phyloP scores from a whole-genome alignment of 2,329 filamentous ascomycete genomes.

The Fusarium compactum region DNA sequence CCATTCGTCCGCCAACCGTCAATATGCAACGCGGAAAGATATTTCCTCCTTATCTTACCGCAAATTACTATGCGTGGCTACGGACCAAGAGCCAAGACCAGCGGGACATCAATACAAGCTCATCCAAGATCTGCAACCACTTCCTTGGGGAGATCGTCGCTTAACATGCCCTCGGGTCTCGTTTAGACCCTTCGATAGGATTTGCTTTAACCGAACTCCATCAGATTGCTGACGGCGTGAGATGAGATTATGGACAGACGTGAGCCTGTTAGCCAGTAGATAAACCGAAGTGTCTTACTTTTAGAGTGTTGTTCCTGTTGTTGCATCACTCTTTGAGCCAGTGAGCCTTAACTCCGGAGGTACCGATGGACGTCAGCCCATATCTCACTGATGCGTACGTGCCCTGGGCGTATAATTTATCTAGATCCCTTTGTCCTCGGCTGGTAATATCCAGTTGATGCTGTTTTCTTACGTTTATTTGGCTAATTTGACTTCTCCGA shows the following conservation, averaged over 20 bases:
- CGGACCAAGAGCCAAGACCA: neutral
- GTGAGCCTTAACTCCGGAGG: slow-evolving; percentile 40
- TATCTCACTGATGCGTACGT: slow-evolving; percentile 21
- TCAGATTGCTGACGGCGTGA: slow-evolving; percentile 33
- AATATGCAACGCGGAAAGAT: neutral
- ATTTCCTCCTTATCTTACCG: neutral
- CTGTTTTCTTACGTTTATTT: slow-evolving; percentile 17
- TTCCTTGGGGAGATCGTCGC: slow-evolving; percentile 1
- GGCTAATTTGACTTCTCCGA: slow-evolving; percentile 1
- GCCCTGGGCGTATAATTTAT: neutral
- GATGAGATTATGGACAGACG: slow-evolving; percentile 21
- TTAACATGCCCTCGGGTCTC: neutral
- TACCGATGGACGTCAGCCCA: slow-evolving; percentile 29
- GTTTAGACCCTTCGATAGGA: slow-evolving; percentile 7
- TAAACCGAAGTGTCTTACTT: neutral
- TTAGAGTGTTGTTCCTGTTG: neutral
- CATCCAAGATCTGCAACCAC: slow-evolving; percentile 20
- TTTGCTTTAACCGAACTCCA: neutral
- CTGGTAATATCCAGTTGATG: slow-evolving; percentile 8
- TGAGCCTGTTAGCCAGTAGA: slow-evolving; percentile 1
- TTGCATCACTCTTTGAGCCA: neutral
- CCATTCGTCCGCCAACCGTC: slow-evolving; percentile 15
- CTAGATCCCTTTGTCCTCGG: slow-evolving; percentile 4
- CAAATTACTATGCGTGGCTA: neutral
- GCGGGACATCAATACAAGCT: neutral